These are phyloP conservation scores for Gigaspora rosea DNA, from an alignment of 192 early-diverging fungal species.

Conservation along the genomic window DNA sequence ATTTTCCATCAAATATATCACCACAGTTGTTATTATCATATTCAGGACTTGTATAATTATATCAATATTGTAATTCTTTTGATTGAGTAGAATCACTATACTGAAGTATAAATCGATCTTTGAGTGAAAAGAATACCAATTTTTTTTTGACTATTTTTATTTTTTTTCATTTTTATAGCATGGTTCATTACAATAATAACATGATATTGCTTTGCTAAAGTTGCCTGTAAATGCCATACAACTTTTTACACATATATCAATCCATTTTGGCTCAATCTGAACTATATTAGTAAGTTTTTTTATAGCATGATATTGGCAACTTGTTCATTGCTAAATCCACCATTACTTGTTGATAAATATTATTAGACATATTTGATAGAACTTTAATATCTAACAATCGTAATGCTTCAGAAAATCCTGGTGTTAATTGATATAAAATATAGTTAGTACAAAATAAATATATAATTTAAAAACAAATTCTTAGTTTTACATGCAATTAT, in stretches of 20 bases:
- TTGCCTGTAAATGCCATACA: not conserved
- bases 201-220: not conserved
- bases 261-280: not conserved
- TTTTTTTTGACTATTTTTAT: not conserved
- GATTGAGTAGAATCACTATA: not conserved
- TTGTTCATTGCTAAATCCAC: not conserved
- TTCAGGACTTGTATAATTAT: not conserved
- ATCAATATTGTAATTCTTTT: not conserved
- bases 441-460: no score
- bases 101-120: not conserved
- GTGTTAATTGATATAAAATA: no score
- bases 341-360: not conserved
- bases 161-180: not conserved
- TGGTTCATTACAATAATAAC: not conserved
- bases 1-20: slow-evolving; percentile 1
- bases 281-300: not conserved
- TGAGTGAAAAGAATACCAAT: slow-evolving; percentile 5
- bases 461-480: no score
- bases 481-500: no score
- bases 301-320: not conserved
- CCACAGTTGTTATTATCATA: not conserved
- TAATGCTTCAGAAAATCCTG: no score
- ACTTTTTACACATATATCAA: not conserved
- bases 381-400: no score
- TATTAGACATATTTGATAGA: not conserved